Percentiles rank a stretch among this genome's conserved stretches.
These are phyloP conservation scores for Podaxis mareebaensis DNA, from an alignment of 768 basidiomycete species.

Conservation along the genomic window DNA sequence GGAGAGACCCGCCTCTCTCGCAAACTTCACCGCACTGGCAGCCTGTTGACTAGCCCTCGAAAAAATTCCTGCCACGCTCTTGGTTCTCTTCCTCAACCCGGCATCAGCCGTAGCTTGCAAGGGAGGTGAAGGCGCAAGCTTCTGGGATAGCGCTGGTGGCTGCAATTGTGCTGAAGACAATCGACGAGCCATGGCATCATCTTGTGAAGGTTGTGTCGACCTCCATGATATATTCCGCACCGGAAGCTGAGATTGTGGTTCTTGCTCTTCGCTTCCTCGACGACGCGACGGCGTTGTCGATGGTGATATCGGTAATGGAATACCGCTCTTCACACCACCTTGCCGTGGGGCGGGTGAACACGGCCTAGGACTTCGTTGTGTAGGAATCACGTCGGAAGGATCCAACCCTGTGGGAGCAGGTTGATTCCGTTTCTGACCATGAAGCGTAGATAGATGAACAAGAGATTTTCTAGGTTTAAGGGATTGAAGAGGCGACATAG, in stretches of 20 bases:
- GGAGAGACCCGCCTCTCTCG: not conserved
- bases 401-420: not conserved
- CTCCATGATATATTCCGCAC: not conserved
- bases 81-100: slow-evolving; percentile 7
- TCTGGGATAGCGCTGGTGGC: not conserved
- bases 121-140: not conserved
- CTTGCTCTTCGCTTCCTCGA: not conserved
- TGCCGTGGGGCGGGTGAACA: not conserved
- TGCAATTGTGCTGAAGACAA: slow-evolving; percentile 10
- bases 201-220: not conserved
- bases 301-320: not conserved
- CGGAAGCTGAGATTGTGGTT: not conserved
- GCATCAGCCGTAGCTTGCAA: not conserved
- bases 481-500: slow-evolving; percentile 10
- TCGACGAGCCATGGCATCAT: not conserved
- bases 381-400: not conserved
- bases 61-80: slow-evolving; percentile 4
- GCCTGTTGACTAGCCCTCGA: slow-evolving; percentile 4
- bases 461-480: slow-evolving; percentile 17
- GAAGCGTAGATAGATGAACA: slow-evolving; percentile 13
- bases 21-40: not conserved
- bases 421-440: slow-evolving; percentile 1
- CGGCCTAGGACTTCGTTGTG: not conserved
- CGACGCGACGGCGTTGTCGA: not conserved
- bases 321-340: not conserved